Conservation (phyloP, 2,329 filamentous ascomycete species). For the Aspergillus sp. region DNA sequence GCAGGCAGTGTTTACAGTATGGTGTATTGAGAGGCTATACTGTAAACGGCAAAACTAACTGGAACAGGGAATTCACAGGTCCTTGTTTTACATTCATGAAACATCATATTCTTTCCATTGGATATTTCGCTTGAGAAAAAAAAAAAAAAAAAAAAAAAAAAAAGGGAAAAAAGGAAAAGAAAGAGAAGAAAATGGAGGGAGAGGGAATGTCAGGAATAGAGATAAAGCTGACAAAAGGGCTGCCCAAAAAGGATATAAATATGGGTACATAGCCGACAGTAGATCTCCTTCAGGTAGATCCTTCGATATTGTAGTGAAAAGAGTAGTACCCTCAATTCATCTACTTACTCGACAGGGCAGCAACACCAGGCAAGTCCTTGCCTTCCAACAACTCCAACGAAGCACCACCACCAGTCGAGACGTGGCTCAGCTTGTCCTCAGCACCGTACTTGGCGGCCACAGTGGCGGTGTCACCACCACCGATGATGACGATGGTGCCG, state of each 20-base stretch:
- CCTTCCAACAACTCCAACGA: constrained; percentile 94
- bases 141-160: neutral
- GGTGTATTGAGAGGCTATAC: no score
- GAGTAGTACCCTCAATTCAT: constrained; percentile 1
- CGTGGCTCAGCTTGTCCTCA: constrained; percentile 95
- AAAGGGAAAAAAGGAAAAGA: neutral
- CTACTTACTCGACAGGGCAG: constrained; percentile 73
- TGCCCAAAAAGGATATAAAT: no score
- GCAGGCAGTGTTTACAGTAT: no score
- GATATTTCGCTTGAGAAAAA: neutral
- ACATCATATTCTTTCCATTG: constrained; percentile 1
- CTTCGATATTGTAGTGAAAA: no score
- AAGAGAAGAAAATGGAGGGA: no score
- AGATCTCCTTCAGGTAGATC: neutral
- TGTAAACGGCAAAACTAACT: no score
- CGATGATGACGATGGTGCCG: constrained; percentile 96
- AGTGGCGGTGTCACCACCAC: constrained; percentile 94
- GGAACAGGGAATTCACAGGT: no score
- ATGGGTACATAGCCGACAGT: neutral
- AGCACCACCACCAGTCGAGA: constrained; percentile 92
- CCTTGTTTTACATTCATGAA: constrained; percentile 21
- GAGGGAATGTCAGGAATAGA: no score
- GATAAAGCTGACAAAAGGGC: no score
- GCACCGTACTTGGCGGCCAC: constrained; percentile 95
- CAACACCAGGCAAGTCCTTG: constrained; percentile 91